Conservation (phyloP, 2,329 filamentous ascomycete genomes). For the Aureobasidium sp. region DNA sequence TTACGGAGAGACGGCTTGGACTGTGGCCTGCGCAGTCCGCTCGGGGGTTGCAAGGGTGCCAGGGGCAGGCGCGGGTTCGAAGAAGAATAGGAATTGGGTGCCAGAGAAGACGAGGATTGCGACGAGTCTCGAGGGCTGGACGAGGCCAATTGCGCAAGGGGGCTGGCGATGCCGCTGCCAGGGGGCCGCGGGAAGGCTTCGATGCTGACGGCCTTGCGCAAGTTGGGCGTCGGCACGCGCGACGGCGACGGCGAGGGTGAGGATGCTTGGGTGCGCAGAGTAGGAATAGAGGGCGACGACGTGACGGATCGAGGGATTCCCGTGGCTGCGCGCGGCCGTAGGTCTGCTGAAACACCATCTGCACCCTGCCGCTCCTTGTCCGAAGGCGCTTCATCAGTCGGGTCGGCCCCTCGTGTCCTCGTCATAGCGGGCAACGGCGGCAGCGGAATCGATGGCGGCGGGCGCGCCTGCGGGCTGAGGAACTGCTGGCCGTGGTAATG, state of each 20-base stretch:
- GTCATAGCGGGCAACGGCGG: slow-evolving; percentile 14
- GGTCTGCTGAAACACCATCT: neutral
- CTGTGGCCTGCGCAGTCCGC: slow-evolving; percentile 23
- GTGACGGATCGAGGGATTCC: slow-evolving; percentile 18
- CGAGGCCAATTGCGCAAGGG: slow-evolving; percentile 38
- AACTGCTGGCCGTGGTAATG: neutral
- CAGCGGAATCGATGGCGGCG: slow-evolving; percentile 13
- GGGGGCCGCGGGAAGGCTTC: slow-evolving; percentile 90
- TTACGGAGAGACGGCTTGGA: slow-evolving; percentile 29
- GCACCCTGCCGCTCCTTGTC: neutral
- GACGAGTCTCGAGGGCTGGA: neutral
- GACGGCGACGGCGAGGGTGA: slow-evolving; percentile 44
- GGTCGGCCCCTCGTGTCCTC: neutral
- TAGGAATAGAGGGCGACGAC: slow-evolving; percentile 21
- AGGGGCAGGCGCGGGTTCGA: slow-evolving; percentile 26
- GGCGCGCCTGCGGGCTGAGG: neutral
- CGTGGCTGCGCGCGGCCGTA: neutral
- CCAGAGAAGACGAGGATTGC: neutral
- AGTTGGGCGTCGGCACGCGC: slow-evolving; percentile 34
- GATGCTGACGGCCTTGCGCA: slow-evolving; percentile 87
- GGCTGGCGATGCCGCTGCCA: slow-evolving; percentile 49
- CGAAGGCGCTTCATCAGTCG: neutral
- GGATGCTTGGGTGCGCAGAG: slow-evolving; percentile 44
- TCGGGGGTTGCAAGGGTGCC: slow-evolving; percentile 25
- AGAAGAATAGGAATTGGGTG: slow-evolving; percentile 40